Conservation (phyloP, 176 grass and related monocot genomes). For the Aegilops tauschii region DNA sequence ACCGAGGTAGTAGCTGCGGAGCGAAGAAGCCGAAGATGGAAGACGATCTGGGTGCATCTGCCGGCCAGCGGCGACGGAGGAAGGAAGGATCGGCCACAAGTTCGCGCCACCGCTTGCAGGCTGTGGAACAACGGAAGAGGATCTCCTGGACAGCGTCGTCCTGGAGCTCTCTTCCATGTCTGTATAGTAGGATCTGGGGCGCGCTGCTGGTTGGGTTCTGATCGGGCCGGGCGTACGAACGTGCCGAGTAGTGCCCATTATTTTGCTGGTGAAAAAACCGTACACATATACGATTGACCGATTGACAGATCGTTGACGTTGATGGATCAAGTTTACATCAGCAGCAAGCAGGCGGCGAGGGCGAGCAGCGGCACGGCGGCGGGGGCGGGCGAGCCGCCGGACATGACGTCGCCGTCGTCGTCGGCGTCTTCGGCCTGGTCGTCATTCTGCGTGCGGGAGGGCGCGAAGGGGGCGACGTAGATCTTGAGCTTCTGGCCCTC, state of each 20-base stretch:
- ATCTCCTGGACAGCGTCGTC: too few relatives aligned
- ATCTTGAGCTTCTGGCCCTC: conserved; percentile 63
- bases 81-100: background rate
- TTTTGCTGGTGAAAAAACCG: too few relatives aligned
- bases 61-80: background rate
- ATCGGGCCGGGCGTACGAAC: too few relatives aligned
- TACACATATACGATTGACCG: too few relatives aligned
- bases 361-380: background rate
- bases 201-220: too few relatives aligned
- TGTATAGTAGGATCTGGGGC: too few relatives aligned
- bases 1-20: too few relatives aligned
- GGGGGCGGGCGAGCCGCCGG: background rate
- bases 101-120: too few relatives aligned
- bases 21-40: background rate
- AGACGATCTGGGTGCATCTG: background rate
- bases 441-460: background rate
- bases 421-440: background rate
- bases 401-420: background rate
- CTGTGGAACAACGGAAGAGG: too few relatives aligned
- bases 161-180: too few relatives aligned
- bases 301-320: background rate
- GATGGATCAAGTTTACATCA: background rate
- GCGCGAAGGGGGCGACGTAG: conserved; percentile 43
- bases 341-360: conserved; percentile 7
- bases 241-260: too few relatives aligned